Conservation (phyloP, 495 filamentous ascomycete genomes). For the Terfezia claveryi region DNA sequence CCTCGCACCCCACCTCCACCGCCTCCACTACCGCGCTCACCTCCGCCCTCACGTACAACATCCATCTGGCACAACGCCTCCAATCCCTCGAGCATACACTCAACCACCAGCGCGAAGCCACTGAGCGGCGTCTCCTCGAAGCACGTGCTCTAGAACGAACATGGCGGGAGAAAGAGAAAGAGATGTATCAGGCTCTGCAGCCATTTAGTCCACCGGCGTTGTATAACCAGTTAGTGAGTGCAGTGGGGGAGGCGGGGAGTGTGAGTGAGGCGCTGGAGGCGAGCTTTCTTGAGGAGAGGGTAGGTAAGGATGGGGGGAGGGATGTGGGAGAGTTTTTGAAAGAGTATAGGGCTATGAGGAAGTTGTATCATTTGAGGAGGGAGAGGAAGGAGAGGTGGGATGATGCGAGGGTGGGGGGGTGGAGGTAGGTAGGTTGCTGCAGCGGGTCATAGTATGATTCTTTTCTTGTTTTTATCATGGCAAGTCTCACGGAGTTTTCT, state of each 20-base stretch:
- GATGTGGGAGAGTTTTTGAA: constrained; percentile 61
- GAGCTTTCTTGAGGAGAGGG: constrained; percentile 45
- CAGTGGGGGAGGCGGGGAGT: constrained; percentile 60
- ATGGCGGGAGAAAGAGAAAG: constrained; percentile 69
- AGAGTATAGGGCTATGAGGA: constrained; percentile 53
- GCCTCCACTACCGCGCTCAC: constrained; percentile 33
- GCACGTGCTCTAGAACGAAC: constrained; percentile 72
- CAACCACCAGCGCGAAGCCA: constrained; percentile 35
- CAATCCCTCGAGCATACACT: constrained; percentile 37
- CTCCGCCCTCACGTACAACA: constrained; percentile 42
- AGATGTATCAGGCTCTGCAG: constrained; percentile 66
- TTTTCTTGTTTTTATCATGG: too few relatives aligned
- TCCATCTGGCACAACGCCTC: constrained; percentile 40
- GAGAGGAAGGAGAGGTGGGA: constrained; percentile 85
- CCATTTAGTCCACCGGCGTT: constrained; percentile 66
- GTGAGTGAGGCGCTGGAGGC: constrained; percentile 67
- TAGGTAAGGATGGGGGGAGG: constrained; percentile 15
- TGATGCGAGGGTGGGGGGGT: constrained; percentile 79
- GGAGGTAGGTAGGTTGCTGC: constrained; percentile 36
- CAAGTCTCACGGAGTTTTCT: too few relatives aligned
- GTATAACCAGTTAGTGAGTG: constrained; percentile 55
- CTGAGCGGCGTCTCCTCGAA: constrained; percentile 60
- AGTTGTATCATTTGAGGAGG: constrained; percentile 46
- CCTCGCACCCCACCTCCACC: constrained; percentile 39
- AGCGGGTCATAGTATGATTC: too few relatives aligned